These are phyloP conservation scores for Coemansia aciculifera DNA, from an alignment of 192 early-diverging fungal genomes.

Conservation along the genomic window DNA sequence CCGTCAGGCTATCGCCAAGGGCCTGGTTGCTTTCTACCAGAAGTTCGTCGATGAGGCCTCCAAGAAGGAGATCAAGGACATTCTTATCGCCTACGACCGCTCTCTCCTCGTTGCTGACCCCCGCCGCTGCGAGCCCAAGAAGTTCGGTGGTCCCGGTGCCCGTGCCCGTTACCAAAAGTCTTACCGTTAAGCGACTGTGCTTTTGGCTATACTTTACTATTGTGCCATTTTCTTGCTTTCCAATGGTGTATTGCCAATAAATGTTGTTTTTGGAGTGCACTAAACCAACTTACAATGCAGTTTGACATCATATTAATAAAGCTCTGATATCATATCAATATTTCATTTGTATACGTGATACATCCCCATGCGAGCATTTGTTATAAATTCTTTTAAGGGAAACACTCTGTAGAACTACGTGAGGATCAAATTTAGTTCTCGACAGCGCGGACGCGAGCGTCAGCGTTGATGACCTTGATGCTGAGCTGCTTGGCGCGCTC, in stretches of 20 bases:
- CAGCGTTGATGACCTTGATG: slow-evolving; percentile 95
- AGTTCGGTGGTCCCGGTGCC: slow-evolving; percentile 99
- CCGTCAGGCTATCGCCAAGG: slow-evolving; percentile 99
- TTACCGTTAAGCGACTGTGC: slow-evolving; percentile 70
- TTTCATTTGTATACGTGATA: background rate
- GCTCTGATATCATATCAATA: background rate
- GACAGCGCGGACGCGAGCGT: slow-evolving; percentile 77
- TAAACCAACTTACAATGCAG: background rate
- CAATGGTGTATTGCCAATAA: slow-evolving; percentile 40
- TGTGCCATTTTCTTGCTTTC: slow-evolving; percentile 37
- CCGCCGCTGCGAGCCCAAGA: slow-evolving; percentile 99
- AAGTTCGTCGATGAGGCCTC: slow-evolving; percentile 99
- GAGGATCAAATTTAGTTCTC: slow-evolving; percentile 60
- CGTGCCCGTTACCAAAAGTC: slow-evolving; percentile 93
- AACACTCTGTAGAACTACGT: background rate
- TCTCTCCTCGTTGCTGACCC: slow-evolving; percentile 97
- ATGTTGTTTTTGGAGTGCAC: slow-evolving; percentile 17
- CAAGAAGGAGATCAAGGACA: slow-evolving; percentile 99
- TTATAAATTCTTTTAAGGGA: background rate
- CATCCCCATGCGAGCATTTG: background rate
- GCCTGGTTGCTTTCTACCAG: slow-evolving; percentile 98
- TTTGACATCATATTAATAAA: background rate
- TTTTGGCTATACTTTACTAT: slow-evolving; percentile 15
- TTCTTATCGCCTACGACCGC: slow-evolving; percentile 89
- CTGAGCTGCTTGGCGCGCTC: slow-evolving; percentile 94